phyloP scores from a whole-genome alignment of 495 filamentous ascomycete species.

The Aspergillus nidulans region DNA sequence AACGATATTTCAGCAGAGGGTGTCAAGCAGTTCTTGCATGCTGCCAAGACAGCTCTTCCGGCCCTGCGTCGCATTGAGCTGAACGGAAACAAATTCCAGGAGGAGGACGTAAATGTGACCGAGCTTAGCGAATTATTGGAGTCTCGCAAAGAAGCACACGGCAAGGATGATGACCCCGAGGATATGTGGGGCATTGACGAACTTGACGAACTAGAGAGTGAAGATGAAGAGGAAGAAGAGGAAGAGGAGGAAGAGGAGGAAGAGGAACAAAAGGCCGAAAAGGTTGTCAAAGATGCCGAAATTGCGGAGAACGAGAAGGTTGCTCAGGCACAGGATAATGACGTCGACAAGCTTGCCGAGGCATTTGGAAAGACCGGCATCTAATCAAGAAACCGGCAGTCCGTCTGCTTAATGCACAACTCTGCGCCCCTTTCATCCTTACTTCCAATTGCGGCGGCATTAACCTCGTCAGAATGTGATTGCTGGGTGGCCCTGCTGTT shows the following conservation, averaged over 20 bases:
- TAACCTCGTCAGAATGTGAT: neutral
- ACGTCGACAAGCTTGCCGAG: constrained; percentile 77
- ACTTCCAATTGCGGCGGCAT: neutral
- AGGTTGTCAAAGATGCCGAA: constrained; percentile 63
- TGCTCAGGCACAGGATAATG: constrained; percentile 65
- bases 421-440: neutral
- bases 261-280: constrained; percentile 51
- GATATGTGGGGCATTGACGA: constrained; percentile 82
- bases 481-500: neutral
- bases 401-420: neutral
- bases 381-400: neutral
- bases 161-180: constrained; percentile 43
- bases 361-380: constrained; percentile 60
- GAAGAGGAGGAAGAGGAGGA: constrained; percentile 69
- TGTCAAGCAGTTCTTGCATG: constrained; percentile 62
- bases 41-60: constrained; percentile 60
- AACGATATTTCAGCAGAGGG: constrained; percentile 82
- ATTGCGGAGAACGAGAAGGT: constrained; percentile 70
- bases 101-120: constrained; percentile 67
- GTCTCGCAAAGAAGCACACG: constrained; percentile 54
- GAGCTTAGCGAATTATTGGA: constrained; percentile 48
- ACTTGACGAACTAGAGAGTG: constrained; percentile 75
- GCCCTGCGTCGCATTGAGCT: constrained; percentile 78
- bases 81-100: constrained; percentile 91
- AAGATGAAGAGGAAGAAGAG: constrained; percentile 59